A percentile compares a stretch with the other conserved stretches of the same genome.
phyloP scores from a whole-genome alignment of 2,329 filamentous ascomycete species.

The Fusarium vanettenii region DNA sequence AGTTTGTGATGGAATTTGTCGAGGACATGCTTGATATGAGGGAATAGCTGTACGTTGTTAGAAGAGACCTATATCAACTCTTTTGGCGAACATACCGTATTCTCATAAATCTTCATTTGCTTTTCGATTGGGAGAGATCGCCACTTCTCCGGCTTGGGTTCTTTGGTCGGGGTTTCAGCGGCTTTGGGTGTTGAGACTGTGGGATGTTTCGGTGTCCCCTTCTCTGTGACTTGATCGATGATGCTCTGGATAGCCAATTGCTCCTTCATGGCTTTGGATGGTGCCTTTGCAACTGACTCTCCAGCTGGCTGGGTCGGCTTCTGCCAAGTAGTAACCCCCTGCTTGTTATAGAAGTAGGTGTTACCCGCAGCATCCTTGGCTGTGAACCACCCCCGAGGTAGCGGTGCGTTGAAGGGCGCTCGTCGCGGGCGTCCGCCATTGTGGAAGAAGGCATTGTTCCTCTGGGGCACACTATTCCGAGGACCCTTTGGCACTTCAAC shows the following conservation, averaged over 20 bases:
- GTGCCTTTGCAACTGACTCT: conserved; percentile 71
- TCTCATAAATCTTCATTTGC: conserved; percentile 95
- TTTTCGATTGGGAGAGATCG: conserved; percentile 79
- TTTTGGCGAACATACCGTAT: conserved; percentile 73
- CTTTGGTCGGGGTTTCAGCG: conserved; percentile 63
- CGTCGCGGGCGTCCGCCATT: conserved; percentile 62
- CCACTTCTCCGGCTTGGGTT: conserved; percentile 78
- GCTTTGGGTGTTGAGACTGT: conserved; percentile 75
- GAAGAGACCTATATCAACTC: neutral
- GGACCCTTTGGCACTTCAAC: conserved; percentile 68
- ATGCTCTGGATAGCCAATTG: conserved; percentile 85
- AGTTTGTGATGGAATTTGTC: conserved; percentile 90
- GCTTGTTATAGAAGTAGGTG: conserved; percentile 87
- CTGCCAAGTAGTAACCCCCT: conserved; percentile 84
- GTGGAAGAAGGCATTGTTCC: conserved; percentile 63
- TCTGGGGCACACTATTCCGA: conserved; percentile 69
- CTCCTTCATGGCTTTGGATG: conserved; percentile 71
- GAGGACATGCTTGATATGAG: conserved; percentile 85
- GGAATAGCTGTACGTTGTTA: conserved; percentile 72
- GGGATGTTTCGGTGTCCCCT: conserved; percentile 62
- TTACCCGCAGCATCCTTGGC: conserved; percentile 77
- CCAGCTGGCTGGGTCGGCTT: conserved; percentile 77
- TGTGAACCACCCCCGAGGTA: conserved; percentile 89
- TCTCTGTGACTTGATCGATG: conserved; percentile 85
- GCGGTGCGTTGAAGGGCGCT: conserved; percentile 63